A percentile compares a stretch with the other conserved stretches of the same genome.
Conservation (phyloP, 2,329 filamentous ascomycete species). For the Alternaria dauci region DNA sequence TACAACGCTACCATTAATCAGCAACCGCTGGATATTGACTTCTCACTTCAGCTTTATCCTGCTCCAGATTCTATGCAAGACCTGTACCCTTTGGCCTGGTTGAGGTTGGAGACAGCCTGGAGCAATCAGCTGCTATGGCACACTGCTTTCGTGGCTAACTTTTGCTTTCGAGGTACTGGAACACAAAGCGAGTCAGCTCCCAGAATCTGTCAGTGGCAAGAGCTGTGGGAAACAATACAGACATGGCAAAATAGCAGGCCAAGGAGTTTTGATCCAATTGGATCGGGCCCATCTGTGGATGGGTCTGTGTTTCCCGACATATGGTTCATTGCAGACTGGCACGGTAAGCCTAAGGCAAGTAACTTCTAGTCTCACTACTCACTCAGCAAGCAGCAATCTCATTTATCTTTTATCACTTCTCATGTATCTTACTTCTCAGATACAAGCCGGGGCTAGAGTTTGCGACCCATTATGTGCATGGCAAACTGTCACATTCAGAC, state of each 20-base stretch:
- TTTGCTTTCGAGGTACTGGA: slow-evolving; percentile 33
- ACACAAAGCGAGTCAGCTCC: slow-evolving; percentile 13
- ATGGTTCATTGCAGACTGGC: slow-evolving; percentile 43
- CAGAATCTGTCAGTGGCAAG: slow-evolving; percentile 28
- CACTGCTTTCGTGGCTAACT: slow-evolving; percentile 38
- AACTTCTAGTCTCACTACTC: background rate
- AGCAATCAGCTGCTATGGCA: slow-evolving; percentile 44
- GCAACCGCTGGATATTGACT: slow-evolving; percentile 40
- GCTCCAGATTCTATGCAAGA: slow-evolving; percentile 29
- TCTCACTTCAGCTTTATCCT: slow-evolving; percentile 36
- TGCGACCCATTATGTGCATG: slow-evolving; percentile 31
- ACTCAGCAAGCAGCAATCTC: slow-evolving; percentile 25
- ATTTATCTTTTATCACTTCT: slow-evolving; percentile 38
- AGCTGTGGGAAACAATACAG: slow-evolving; percentile 33
- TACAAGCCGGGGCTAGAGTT: slow-evolving; percentile 42
- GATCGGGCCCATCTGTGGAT: slow-evolving; percentile 21
- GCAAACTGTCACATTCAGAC: slow-evolving; percentile 28
- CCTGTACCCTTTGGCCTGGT: slow-evolving; percentile 31
- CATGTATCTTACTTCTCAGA: slow-evolving; percentile 38
- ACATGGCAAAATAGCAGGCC: slow-evolving; percentile 35
- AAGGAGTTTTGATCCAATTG: slow-evolving; percentile 38
- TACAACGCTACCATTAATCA: slow-evolving; percentile 45
- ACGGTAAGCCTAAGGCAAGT: slow-evolving; percentile 29
- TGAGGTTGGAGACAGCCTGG: slow-evolving; percentile 43
- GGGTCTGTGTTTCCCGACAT: slow-evolving; percentile 31